Conservation (phyloP, 768 basidiomycete species). For the Suillus subluteus region DNA sequence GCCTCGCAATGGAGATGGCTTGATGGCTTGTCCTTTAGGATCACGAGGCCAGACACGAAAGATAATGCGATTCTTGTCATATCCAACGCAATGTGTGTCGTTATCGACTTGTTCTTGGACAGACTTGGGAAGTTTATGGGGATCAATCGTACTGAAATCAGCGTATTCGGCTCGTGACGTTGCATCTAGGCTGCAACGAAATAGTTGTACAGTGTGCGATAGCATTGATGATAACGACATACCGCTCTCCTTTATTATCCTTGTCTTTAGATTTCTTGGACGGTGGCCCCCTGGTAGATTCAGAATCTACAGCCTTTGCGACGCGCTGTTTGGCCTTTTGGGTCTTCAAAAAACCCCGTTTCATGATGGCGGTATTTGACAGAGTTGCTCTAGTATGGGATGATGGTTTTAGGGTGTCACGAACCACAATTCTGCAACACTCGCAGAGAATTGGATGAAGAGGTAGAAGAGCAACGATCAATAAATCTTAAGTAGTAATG, state of each 20-base stretch:
- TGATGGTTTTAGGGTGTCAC: neutral
- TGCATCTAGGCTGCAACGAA: neutral
- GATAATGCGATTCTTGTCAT: slow-evolving; percentile 20
- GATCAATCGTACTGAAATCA: slow-evolving; percentile 1
- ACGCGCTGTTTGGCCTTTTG: slow-evolving; percentile 16
- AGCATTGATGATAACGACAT: neutral
- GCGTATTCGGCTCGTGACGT: neutral
- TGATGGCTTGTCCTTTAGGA: slow-evolving; percentile 19
- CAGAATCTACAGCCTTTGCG: slow-evolving; percentile 8
- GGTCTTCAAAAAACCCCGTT: slow-evolving; percentile 26
- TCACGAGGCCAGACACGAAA: slow-evolving; percentile 32
- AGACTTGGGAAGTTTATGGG: slow-evolving; percentile 10
- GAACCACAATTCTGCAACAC: neutral
- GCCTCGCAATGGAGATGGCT: slow-evolving; percentile 8
- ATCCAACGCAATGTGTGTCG: neutral
- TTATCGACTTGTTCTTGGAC: slow-evolving; percentile 4
- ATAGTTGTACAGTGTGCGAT: neutral
- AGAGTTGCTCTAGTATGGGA: neutral
- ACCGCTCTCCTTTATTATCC: neutral
- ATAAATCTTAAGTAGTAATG: neutral
- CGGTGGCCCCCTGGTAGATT: neutral
- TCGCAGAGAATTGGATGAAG: neutral
- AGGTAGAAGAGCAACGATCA: neutral
- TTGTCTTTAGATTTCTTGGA: slow-evolving; percentile 7
- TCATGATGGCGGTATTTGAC: slow-evolving; percentile 24